phyloP scores from a whole-genome alignment of 179 eudicot genomes.

The Silene coronaria region DNA sequence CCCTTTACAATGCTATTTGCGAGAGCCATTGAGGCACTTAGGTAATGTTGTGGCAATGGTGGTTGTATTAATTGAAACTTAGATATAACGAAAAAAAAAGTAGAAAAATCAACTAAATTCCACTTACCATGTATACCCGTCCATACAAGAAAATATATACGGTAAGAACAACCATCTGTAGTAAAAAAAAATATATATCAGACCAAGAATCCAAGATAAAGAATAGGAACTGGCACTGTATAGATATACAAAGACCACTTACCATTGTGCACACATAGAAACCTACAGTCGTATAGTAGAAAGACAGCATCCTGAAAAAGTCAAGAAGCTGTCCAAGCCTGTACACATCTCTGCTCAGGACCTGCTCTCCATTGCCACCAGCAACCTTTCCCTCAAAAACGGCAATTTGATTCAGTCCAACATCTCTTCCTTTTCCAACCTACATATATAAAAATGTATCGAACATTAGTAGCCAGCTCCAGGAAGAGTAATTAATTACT shows the following conservation, averaged over 20 bases:
- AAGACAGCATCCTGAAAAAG: constrained; percentile 89
- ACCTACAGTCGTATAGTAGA: constrained; percentile 90
- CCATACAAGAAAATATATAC: constrained; percentile 84
- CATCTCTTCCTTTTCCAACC: constrained; percentile 99
- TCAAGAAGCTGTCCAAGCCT: constrained; percentile 87
- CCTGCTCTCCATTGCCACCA: constrained; percentile 98
- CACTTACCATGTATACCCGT: constrained; percentile 69
- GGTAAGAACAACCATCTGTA: constrained; percentile 92
- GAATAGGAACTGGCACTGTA: constrained; percentile 10
- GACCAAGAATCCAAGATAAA: constrained; percentile 1
- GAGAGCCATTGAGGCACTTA: neutral
- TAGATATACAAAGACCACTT: constrained; percentile 2
- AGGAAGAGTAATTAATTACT: neutral
- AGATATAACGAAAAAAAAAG: neutral
- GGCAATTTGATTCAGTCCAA: constrained; percentile 90
- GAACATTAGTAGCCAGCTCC: neutral
- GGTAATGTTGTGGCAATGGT: neutral
- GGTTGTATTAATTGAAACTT: neutral
- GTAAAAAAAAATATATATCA: neutral
- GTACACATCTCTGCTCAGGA: constrained; percentile 82
- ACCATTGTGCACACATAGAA: constrained; percentile 92
- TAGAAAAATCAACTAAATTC: neutral
- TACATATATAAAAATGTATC: constrained; percentile 23
- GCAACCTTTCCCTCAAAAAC: constrained; percentile 95
- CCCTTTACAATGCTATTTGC: neutral